A percentile compares a stretch with the other conserved stretches of the same genome.
These are phyloP conservation scores for Phytophthora fragariaefolia DNA, from an alignment of 352 stramenopile genomes.

Conservation along the genomic window DNA sequence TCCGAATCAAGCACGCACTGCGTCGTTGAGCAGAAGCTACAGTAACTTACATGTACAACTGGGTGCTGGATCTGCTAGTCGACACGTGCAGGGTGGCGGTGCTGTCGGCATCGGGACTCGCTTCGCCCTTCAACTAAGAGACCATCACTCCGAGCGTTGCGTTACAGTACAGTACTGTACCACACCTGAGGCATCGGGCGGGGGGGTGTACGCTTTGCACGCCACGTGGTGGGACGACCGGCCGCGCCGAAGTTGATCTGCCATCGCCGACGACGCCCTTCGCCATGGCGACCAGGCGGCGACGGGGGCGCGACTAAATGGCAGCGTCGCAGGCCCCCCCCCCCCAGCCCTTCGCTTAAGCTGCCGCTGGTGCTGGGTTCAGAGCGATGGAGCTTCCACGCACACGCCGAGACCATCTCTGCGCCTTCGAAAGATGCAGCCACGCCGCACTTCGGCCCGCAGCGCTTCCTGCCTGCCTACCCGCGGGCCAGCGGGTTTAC, in stretches of 20 bases:
- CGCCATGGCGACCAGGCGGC: background rate
- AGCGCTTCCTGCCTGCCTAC: too few relatives aligned
- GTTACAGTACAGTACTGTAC: conserved; percentile 7
- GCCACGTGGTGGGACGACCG: conserved; percentile 26
- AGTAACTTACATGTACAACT: too few relatives aligned
- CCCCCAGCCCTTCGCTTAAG: background rate
- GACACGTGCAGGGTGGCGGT: too few relatives aligned
- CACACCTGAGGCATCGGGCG: conserved; percentile 3
- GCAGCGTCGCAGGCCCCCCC: background rate
- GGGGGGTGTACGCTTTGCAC: conserved; percentile 5
- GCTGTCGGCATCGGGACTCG: too few relatives aligned
- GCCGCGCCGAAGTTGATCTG: background rate
- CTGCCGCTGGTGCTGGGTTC: conserved; percentile 24
- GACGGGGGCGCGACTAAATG: background rate
- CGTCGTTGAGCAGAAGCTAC: too few relatives aligned
- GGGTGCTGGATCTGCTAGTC: too few relatives aligned
- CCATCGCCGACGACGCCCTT: conserved; percentile 1
- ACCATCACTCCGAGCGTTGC: conserved; percentile 25
- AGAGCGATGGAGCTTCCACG: conserved; percentile 22
- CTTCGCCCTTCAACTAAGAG: conserved; percentile 22
- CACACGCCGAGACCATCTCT: conserved; percentile 19
- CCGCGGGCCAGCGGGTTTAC: too few relatives aligned
- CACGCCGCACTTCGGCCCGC: too few relatives aligned
- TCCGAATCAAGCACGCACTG: too few relatives aligned
- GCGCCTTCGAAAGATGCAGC: conserved; percentile 17